Evolutionary conservation across 345 rosid species (phyloP), one percentile per base, ranked within the genome.

Genomic region (Sisymbrium altissimum): DNA sequence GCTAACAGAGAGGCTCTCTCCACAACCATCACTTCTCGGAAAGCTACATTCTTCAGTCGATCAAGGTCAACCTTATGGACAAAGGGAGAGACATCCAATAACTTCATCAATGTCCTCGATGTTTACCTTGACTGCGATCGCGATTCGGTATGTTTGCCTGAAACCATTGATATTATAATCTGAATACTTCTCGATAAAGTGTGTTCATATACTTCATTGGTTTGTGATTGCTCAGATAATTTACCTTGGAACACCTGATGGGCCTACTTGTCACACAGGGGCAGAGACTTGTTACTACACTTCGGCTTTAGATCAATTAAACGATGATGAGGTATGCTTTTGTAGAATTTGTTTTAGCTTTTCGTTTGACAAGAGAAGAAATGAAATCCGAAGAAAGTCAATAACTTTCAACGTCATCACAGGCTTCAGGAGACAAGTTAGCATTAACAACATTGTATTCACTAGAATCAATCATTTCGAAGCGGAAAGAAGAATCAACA

Each of bases 211-310:
- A 36, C 41, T 69, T 30, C 5, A 25, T 35, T 46, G 64, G 59
- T 18, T 66, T 64, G 58, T 75, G 6, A 14, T 72, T 23, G 49
- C 40, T 50, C 86, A 95, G 97, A 90, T 95, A 75, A 87, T 95
- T 45, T 95, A 95, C 78, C 96, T 90, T 0, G 97, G 97, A 53
- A 86, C 90, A 63, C 96, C 97, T 14, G 97, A 86, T 80, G 98
- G 98, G 8, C 96, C 99, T 41, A 86, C 94, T 33, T 95, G 99
- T 75, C 99, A 95, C 80, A 95, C 98, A 0, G 99, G 98, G 2
- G 81, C 88, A 17, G 94, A 90, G 76, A 95, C 97, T 32, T 92
- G 99, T 80, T 92, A 90, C 78, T 90, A 80, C 62, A 82, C 93
- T 35, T 85, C 90, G 0, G 83, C 82, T 30, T 44, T 73, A 0